Evolutionary conservation across 768 basidiomycete genomes (phyloP).

Genomic region (Suillus fuscotomentosus): DNA sequence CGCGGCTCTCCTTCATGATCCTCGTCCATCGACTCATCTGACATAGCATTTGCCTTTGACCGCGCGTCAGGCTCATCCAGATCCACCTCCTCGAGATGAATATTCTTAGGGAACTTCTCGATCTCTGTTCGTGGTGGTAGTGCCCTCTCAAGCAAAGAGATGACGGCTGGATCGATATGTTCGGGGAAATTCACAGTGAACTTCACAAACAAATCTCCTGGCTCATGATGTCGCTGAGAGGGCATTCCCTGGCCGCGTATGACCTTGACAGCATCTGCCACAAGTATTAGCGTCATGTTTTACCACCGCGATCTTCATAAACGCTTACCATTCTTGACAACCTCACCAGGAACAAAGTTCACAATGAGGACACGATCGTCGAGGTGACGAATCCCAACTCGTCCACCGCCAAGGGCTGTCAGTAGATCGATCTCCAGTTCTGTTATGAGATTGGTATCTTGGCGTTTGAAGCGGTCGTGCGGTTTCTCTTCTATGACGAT

Average conservation of each 20-base stretch:
- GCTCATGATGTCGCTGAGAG: slow-evolving; percentile 95
- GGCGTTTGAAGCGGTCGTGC: slow-evolving; percentile 84
- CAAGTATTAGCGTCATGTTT: background rate
- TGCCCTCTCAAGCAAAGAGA: slow-evolving; percentile 78
- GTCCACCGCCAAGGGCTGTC: slow-evolving; percentile 90
- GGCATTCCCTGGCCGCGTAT: slow-evolving; percentile 98
- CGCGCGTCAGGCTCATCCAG: slow-evolving; percentile 74
- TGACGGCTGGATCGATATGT: slow-evolving; percentile 59
- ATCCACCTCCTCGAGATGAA: slow-evolving; percentile 80
- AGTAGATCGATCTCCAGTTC: slow-evolving; percentile 93
- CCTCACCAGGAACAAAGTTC: slow-evolving; percentile 82
- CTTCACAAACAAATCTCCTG: slow-evolving; percentile 89
- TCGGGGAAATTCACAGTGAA: slow-evolving; percentile 91
- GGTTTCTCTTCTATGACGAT: slow-evolving; percentile 93
- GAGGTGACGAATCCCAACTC: slow-evolving; percentile 86
- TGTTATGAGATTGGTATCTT: slow-evolving; percentile 81
- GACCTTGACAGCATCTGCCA: slow-evolving; percentile 81
- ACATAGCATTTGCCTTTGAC: slow-evolving; percentile 44
- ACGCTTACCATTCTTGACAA: slow-evolving; percentile 85
- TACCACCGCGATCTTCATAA: background rate
- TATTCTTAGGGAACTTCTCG: slow-evolving; percentile 63
- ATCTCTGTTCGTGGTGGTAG: slow-evolving; percentile 76
- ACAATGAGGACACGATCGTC: slow-evolving; percentile 90
- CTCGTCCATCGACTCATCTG: slow-evolving; percentile 90
- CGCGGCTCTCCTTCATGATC: slow-evolving; percentile 84